Conservation (phyloP, 352 stramenopile genomes). For the Discostella stelligera region DNA sequence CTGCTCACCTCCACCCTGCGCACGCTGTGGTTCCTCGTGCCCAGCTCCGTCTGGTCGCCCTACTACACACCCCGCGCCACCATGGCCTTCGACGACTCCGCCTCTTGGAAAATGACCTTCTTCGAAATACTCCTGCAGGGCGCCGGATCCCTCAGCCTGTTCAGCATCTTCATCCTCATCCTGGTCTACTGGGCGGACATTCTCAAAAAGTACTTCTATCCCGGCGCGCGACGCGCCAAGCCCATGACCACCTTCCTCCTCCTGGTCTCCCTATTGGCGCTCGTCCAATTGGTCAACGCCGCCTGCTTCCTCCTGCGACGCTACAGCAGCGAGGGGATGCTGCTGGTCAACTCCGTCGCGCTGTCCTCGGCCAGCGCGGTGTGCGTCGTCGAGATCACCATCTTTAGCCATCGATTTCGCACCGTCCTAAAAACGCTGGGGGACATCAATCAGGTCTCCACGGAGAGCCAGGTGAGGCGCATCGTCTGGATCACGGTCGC, state of each 20-base stretch:
- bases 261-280: conserved; percentile 79
- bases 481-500: conserved; percentile 95
- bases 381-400: conserved; percentile 87
- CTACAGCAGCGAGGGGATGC: conserved; percentile 93
- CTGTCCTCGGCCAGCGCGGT: conserved; percentile 88
- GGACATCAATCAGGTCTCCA: conserved; percentile 95
- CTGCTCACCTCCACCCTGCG: conserved; percentile 68
- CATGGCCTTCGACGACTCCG: conserved; percentile 76
- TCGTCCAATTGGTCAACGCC: conserved; percentile 86
- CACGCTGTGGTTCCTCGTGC: conserved; percentile 84
- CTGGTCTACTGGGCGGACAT: conserved; percentile 97
- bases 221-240: conserved; percentile 64
- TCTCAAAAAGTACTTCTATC: conserved; percentile 89
- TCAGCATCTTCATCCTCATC: conserved; percentile 96
- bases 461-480: conserved; percentile 91
- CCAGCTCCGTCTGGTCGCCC: conserved; percentile 69
- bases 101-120: conserved; percentile 82
- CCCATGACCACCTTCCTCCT: conserved; percentile 89
- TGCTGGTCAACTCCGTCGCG: conserved; percentile 90
- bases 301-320: conserved; percentile 85
- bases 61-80: conserved; percentile 78
- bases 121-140: conserved; percentile 88
- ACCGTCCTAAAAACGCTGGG: conserved; percentile 93
- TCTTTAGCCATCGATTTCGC: conserved; percentile 94
- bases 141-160: conserved; percentile 90